Conservation (phyloP, 2,329 filamentous ascomycete genomes). For the Gnomoniopsis smithogilvyi region DNA sequence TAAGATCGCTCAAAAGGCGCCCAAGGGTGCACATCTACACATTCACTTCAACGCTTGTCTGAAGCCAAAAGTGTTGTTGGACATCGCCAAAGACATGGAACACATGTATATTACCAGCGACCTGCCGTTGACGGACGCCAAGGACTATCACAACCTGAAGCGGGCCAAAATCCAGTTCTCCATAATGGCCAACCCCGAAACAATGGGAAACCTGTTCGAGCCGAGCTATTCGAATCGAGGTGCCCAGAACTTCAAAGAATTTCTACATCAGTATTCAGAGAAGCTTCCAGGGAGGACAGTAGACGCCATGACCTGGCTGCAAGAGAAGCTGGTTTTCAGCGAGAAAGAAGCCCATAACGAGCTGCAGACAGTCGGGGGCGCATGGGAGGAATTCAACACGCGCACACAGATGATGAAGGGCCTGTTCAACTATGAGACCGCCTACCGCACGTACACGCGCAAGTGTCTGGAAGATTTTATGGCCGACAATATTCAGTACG, state of each 20-base stretch:
- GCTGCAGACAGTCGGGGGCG: constrained; percentile 45
- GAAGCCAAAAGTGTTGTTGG: constrained; percentile 55
- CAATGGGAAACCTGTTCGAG: constrained; percentile 45
- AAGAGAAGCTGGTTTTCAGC: constrained; percentile 59
- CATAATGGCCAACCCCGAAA: constrained; percentile 37
- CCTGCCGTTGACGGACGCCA: constrained; percentile 39
- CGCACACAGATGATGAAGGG: constrained; percentile 59
- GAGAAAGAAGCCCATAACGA: constrained; percentile 56
- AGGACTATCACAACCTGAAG: constrained; percentile 42
- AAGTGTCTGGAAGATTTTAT: constrained; percentile 53
- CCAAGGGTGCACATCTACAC: constrained; percentile 71
- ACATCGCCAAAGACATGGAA: constrained; percentile 50
- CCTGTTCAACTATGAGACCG: constrained; percentile 54
- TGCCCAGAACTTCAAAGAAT: constrained; percentile 41
- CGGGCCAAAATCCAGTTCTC: constrained; percentile 62
- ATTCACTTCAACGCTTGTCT: constrained; percentile 78
- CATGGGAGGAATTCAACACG: constrained; percentile 54
- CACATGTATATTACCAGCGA: constrained; percentile 70
- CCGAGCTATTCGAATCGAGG: constrained; percentile 38
- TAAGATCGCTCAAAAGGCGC: constrained; percentile 54
- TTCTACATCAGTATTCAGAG: constrained; percentile 33
- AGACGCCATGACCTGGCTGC: constrained; percentile 51
- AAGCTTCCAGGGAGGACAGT: constrained; percentile 20
- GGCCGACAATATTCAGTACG: constrained; percentile 56
- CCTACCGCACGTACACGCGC: constrained; percentile 53